Evolutionary conservation across 352 stramenopile species (phyloP).

Genomic region (Pythium aphanidermatum): DNA sequence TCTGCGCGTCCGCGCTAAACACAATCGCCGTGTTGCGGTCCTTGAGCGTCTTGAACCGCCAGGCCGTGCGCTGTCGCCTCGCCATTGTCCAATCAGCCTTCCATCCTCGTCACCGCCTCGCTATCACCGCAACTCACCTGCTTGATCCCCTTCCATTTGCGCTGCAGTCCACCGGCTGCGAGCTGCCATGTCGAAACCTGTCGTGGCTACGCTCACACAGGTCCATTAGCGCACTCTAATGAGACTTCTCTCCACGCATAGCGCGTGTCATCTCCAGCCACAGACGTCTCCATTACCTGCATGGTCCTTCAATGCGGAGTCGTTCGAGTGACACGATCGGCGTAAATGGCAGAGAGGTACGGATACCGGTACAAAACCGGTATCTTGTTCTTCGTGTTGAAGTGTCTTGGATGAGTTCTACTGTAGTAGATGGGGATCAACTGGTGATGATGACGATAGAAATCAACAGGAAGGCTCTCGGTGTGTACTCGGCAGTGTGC

Average conservation of each 20-base stretch:
- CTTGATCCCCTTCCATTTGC: slow-evolving; percentile 80
- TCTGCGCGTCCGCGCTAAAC: slow-evolving; percentile 64
- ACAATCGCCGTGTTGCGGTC: slow-evolving; percentile 65
- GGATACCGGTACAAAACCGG: not conserved
- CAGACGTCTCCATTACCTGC: too few relatives aligned
- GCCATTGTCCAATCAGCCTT: not conserved
- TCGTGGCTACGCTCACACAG: slow-evolving; percentile 19
- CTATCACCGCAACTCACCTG: slow-evolving; percentile 21
- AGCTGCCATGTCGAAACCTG: slow-evolving; percentile 68
- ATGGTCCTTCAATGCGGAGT: not conserved
- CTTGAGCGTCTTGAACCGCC: slow-evolving; percentile 78
- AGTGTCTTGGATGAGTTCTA: not conserved
- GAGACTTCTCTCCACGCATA: too few relatives aligned
- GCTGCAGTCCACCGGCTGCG: slow-evolving; percentile 63
- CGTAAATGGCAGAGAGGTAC: not conserved
- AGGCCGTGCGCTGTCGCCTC: slow-evolving; percentile 47
- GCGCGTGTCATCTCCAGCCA: too few relatives aligned
- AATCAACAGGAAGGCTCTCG: not conserved
- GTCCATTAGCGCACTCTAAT: not conserved
- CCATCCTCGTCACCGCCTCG: not conserved
- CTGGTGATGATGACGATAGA: too few relatives aligned
- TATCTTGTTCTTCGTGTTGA: not conserved
- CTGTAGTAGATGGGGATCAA: not conserved
- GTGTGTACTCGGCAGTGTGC: too few relatives aligned
- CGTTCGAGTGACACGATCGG: not conserved